Evolutionary conservation across 2,329 filamentous ascomycete species (phyloP), one percentile per base, ranked within the genome.

Genomic region (Scleromitrula shiraiana): DNA sequence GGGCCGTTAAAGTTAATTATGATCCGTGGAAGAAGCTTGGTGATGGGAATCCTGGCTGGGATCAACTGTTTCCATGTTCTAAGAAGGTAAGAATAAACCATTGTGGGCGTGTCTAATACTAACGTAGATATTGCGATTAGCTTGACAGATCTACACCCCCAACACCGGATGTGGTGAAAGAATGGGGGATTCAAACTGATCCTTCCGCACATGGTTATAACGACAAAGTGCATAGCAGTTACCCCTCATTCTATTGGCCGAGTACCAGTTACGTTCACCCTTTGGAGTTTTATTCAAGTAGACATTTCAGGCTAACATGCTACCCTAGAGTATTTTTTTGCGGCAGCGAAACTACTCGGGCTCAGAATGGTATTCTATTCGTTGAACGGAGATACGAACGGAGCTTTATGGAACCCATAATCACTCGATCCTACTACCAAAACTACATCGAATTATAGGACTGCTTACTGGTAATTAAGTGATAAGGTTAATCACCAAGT

Each of bases 41-140:
- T 0, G 71, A 70, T 38, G 54, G 62, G 0, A 68, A 68, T 7
- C 73, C 69, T 69, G 60, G 59, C n/a, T 70, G 65, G 59, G 54
- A 66, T n/a, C 58, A 42, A n/a, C 40, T 49, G 0, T 44, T 43
- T 29, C 46, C 46, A 14, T 49, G 44, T 37, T 49, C 44, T 10
- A 42, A 37, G 6, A 49, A 49, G 26, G 46, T 38, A 7, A 37
- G 22, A 5, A n/a, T 7, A 19, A 17, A 7, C 26, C 9, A 9
- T 5, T 3, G 44, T 30, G 10, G 14, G 4, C 23, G 2, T 6
- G 6, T 29, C 14, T 29, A 3, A 22, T 30, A n/a, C n/a, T n/a
- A n/a, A n/a, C n/a, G n/a, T n/a, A n/a, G n/a, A n/a, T n/a, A n/a
- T n/a, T n/a, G n/a, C n/a, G n/a, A n/a, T 23, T 23, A 49, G 46